Evolutionary conservation across 2,329 filamentous ascomycete species (phyloP).

Genomic region (Botrytis tulipae): DNA sequence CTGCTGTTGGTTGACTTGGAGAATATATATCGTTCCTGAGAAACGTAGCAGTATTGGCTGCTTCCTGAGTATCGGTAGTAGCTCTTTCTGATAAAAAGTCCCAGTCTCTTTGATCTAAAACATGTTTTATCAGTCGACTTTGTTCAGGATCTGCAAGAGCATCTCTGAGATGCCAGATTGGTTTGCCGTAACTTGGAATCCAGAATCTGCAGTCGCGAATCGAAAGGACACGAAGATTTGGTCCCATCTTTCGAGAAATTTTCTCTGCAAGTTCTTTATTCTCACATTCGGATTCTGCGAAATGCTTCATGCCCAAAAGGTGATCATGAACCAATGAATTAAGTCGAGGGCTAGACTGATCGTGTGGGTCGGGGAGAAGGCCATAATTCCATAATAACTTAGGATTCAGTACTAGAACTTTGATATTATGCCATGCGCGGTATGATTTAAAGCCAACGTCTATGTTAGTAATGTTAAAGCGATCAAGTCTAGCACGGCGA

Average conservation of each 20-base stretch:
- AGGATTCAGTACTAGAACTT: slow-evolving; percentile 19
- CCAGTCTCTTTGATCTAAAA: slow-evolving; percentile 18
- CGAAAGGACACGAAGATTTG: slow-evolving; percentile 17
- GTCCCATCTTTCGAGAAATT: slow-evolving; percentile 19
- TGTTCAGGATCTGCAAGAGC: slow-evolving; percentile 19
- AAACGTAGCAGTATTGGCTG: slow-evolving; percentile 21
- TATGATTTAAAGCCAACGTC: slow-evolving; percentile 22
- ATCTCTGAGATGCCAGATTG: slow-evolving; percentile 20
- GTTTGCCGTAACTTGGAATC: slow-evolving; percentile 13
- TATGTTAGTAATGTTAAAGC: slow-evolving; percentile 21
- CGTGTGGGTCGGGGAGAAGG: slow-evolving; percentile 18
- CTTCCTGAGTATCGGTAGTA: slow-evolving; percentile 21
- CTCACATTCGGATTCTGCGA: slow-evolving; percentile 16
- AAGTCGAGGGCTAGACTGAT: slow-evolving; percentile 17
- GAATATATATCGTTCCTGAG: slow-evolving; percentile 19
- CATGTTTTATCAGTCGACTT: slow-evolving; percentile 12
- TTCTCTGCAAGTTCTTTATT: slow-evolving; percentile 19
- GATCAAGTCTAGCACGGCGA: slow-evolving; percentile 20
- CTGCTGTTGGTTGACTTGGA: slow-evolving; percentile 1
- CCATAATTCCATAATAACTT: slow-evolving; percentile 18
- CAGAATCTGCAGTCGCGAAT: slow-evolving; percentile 22
- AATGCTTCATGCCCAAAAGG: slow-evolving; percentile 19
- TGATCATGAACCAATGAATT: slow-evolving; percentile 11
- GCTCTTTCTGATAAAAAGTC: slow-evolving; percentile 19
- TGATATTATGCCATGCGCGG: slow-evolving; percentile 21